These are phyloP conservation scores for Pichia scutulata DNA, from an alignment of 805 yeast species.

Conservation along the genomic window DNA sequence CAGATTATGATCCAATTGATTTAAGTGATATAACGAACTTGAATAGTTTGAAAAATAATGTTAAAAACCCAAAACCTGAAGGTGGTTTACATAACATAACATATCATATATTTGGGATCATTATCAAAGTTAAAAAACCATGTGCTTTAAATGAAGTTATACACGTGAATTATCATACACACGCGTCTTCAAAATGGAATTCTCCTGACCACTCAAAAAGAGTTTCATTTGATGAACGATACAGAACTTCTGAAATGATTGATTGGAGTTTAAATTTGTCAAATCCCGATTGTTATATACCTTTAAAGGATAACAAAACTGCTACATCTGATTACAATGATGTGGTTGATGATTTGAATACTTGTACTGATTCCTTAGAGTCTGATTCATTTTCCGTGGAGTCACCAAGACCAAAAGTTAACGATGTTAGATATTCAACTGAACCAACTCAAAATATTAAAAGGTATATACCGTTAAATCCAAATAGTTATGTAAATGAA, in stretches of 20 bases:
- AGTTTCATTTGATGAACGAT: slow-evolving; percentile 37
- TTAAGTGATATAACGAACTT: neutral
- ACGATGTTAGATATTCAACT: slow-evolving; percentile 16
- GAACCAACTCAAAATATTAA: slow-evolving; percentile 22
- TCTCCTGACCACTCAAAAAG: slow-evolving; percentile 35
- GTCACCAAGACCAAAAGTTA: neutral
- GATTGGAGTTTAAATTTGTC: slow-evolving; percentile 38
- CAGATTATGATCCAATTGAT: neutral
- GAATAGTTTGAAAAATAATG: neutral
- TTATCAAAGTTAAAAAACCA: slow-evolving; percentile 37
- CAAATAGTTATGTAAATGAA: slow-evolving; percentile 21
- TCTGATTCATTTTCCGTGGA: slow-evolving; percentile 3
- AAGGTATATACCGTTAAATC: slow-evolving; percentile 18
- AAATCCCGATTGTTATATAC: slow-evolving; percentile 31
- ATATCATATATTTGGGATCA: slow-evolving; percentile 45
- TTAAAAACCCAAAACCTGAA: neutral
- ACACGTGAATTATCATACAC: slow-evolving; percentile 35
- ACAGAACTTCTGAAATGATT: slow-evolving; percentile 32
- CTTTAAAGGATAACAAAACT: slow-evolving; percentile 17
- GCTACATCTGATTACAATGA: slow-evolving; percentile 6
- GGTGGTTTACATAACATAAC: slow-evolving; percentile 22
- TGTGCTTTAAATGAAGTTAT: slow-evolving; percentile 31
- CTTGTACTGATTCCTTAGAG: slow-evolving; percentile 6
- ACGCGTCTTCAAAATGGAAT: slow-evolving; percentile 40
- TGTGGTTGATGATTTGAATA: slow-evolving; percentile 14